These are phyloP conservation scores for Trichoderma sp. DNA, from an alignment of 2,329 filamentous ascomycete genomes.

Conservation along the genomic window DNA sequence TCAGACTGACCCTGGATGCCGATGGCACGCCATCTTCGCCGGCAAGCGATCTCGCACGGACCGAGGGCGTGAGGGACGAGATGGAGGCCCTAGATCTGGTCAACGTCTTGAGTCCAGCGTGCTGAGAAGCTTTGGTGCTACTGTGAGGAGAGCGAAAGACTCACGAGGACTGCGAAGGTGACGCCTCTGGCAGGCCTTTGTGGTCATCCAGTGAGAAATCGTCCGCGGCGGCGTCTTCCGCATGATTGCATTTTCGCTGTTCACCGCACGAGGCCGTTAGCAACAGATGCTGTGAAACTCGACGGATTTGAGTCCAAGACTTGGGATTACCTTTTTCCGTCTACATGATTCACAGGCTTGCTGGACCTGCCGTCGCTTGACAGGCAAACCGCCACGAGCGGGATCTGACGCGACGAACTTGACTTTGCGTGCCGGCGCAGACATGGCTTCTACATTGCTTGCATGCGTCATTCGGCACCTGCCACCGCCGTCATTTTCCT, in stretches of 20 bases:
- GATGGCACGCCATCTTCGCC: conserved; percentile 1
- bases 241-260: conserved; percentile 50
- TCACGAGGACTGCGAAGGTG: conserved; percentile 37
- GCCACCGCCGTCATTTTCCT: conserved; percentile 16
- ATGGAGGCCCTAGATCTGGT: conserved; percentile 17
- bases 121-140: neutral
- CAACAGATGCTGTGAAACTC: neutral
- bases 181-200: conserved; percentile 31
- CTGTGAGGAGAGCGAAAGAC: conserved; percentile 25
- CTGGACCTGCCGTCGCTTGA: conserved; percentile 61
- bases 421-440: conserved; percentile 40
- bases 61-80: conserved; percentile 16
- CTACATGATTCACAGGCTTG: conserved; percentile 60
- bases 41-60: neutral
- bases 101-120: neutral
- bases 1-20: neutral
- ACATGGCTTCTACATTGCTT: conserved; percentile 30
- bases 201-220: conserved; percentile 34
- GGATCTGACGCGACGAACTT: conserved; percentile 60
- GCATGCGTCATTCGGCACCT: neutral
- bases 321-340: conserved; percentile 50
- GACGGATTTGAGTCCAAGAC: too few relatives aligned
- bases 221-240: conserved; percentile 38
- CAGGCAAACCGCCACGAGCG: conserved; percentile 51
- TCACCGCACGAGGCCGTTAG: neutral